Base-by-base conservation (phyloP, 2,329 filamentous ascomycete species). In the Arachnopeziza araneosa region DNA sequence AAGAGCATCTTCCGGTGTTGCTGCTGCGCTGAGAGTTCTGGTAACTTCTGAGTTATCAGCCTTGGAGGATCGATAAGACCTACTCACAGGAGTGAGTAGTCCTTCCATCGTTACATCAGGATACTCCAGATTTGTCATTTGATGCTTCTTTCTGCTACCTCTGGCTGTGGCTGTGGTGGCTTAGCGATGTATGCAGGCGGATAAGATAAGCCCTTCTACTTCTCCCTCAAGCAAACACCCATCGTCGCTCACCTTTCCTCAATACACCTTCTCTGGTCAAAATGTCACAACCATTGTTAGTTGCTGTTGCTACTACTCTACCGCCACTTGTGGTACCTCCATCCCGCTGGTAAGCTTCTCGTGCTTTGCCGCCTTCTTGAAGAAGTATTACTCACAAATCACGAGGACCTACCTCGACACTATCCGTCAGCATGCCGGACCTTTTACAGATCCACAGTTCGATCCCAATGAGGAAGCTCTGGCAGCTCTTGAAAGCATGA, bases 371-470 rank as follows among this genome's bases (percentile, higher is more conserved):
- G 12, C 17, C 36, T 44, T 44, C 17, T 19, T 44, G 36, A 44
- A 19, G 12, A 6, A 19, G 6, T 8, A 22, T 48, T 23, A 22
- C 48, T 55, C 26, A 23, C 48, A n/a, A 32, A 26, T 52, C 53
- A 30, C 57, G n/a, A 96, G 92, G 92, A 87, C 85, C 74, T 88
- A 96, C 73, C 83, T 98, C 60, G 86, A 98, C 75, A 87, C 83
- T 63, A 86, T 97, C 65, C 83, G 96, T 59, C 86, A 82, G 60
- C 87, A 86, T 32, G 78, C 82, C 2, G 93, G 95, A 1, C 91
- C 95, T 1, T 96, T 90, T 74, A 93, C 89, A 36, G 88, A 93
- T 65, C 81, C 85, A 26, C 83, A 66, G 2, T 70, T 69, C 51
- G 67, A 70, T 52, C 77, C 78, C 24, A 78, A 78, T 54, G 79